These are phyloP conservation scores for Sclerotinia sclerotiorum DNA, from an alignment of 2,329 filamentous ascomycete genomes.

Conservation along the genomic window DNA sequence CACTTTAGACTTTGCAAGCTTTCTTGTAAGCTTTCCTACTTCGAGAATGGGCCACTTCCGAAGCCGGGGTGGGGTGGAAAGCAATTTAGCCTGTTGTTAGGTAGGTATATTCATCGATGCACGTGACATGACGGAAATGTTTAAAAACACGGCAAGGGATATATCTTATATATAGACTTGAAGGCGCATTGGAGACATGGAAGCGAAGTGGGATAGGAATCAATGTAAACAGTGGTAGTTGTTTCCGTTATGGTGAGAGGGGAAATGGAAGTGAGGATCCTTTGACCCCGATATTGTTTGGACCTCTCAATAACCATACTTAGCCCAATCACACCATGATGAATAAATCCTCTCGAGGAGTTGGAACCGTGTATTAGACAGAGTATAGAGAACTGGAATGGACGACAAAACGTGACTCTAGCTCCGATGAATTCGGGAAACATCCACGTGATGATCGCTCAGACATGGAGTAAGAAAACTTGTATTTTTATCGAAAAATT, in stretches of 20 bases:
- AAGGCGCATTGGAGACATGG: no score
- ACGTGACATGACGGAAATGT: not conserved
- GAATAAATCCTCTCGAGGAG: no score
- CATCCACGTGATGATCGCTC: not conserved
- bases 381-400: no score
- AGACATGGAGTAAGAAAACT: not conserved
- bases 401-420: not conserved
- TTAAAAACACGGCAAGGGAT: no score
- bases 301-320: not conserved
- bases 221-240: not conserved
- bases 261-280: not conserved
- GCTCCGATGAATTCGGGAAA: accelerated
- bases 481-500: not conserved
- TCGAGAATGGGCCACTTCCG: constrained; percentile 1
- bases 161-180: not conserved
- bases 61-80: not conserved
- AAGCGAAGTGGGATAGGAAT: not conserved
- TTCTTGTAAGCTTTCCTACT: constrained; percentile 4
- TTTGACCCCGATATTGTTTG: not conserved
- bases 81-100: not conserved
- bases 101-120: not conserved
- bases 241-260: not conserved
- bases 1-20: not conserved
- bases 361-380: no score
- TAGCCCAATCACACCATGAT: not conserved